Percentiles rank a stretch among this genome's conserved stretches.
phyloP scores from a whole-genome alignment of 2,329 filamentous ascomycete species.

The Dothistroma septosporum region DNA sequence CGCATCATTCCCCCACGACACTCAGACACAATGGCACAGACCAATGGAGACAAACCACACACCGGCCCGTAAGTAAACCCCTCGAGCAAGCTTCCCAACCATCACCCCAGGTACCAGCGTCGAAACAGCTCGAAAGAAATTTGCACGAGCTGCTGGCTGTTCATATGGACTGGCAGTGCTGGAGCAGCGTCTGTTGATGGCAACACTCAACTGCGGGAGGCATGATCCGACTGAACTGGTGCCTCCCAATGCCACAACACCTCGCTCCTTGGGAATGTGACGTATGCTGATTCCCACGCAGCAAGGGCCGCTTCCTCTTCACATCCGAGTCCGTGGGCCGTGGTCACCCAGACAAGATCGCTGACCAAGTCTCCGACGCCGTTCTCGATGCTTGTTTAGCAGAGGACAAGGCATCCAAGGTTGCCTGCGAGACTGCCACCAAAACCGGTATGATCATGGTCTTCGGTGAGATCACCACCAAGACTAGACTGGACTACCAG shows the following conservation, averaged over 20 bases:
- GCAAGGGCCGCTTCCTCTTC: constrained; percentile 37
- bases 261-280: background rate
- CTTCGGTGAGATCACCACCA: constrained; percentile 97
- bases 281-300: constrained; percentile 13
- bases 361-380: constrained; percentile 95
- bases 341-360: constrained; percentile 37
- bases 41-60: constrained; percentile 16
- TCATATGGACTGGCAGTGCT: background rate
- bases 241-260: background rate
- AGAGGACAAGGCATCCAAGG: constrained; percentile 94
- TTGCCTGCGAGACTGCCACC: constrained; percentile 98
- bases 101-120: constrained; percentile 14
- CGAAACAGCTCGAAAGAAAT: constrained; percentile 1
- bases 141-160: background rate
- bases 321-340: constrained; percentile 50
- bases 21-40: constrained; percentile 9
- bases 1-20: background rate
- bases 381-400: constrained; percentile 95
- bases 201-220: background rate
- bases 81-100: constrained; percentile 6
- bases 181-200: background rate
- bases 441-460: constrained; percentile 99
- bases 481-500: constrained; percentile 94
- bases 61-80: constrained; percentile 16
- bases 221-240: background rate